These are phyloP conservation scores for Tolypocladium tundrense DNA, from an alignment of 2,329 filamentous ascomycete species.

Conservation along the genomic window DNA sequence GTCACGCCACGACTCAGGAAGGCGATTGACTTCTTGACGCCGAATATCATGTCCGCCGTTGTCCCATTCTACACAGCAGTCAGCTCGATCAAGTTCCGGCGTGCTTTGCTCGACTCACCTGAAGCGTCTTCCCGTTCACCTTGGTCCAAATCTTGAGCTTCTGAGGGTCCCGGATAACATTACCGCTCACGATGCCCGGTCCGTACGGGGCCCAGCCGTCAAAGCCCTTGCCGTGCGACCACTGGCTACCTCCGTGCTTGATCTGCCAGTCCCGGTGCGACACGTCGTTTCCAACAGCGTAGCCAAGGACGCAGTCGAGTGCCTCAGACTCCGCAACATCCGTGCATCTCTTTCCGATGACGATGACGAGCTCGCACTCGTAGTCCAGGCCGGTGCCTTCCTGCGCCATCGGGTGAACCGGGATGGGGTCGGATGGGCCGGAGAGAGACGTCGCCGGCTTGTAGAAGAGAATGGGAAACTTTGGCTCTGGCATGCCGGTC, in stretches of 20 bases:
- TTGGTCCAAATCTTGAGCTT: conserved; percentile 44
- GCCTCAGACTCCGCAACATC: conserved; percentile 57
- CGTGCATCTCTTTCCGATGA: conserved; percentile 58
- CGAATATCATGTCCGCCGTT: conserved; percentile 55
- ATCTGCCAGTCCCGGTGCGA: conserved; percentile 71
- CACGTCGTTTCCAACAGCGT: conserved; percentile 69
- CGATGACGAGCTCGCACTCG: conserved; percentile 66
- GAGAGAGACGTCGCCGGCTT: conserved; percentile 51
- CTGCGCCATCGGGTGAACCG: conserved; percentile 56
- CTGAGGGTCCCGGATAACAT: conserved; percentile 47
- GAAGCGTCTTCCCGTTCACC: conserved; percentile 48
- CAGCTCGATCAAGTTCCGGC: neutral
- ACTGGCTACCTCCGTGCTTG: conserved; percentile 57
- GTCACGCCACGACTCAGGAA: conserved; percentile 54
- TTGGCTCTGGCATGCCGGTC: conserved; percentile 57
- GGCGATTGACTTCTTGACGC: conserved; percentile 46
- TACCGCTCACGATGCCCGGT: conserved; percentile 55
- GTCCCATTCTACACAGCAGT: conserved; percentile 30
- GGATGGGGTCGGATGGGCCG: conserved; percentile 56
- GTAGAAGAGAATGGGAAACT: conserved; percentile 62
- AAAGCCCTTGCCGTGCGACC: conserved; percentile 63
- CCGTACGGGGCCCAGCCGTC: conserved; percentile 68
- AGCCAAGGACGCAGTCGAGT: conserved; percentile 64
- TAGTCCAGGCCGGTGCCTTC: conserved; percentile 60
- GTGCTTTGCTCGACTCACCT: conserved; percentile 21